Evolutionary conservation across 2,329 filamentous ascomycete genomes (phyloP).

Genomic region (Ophiostoma sp.): DNA sequence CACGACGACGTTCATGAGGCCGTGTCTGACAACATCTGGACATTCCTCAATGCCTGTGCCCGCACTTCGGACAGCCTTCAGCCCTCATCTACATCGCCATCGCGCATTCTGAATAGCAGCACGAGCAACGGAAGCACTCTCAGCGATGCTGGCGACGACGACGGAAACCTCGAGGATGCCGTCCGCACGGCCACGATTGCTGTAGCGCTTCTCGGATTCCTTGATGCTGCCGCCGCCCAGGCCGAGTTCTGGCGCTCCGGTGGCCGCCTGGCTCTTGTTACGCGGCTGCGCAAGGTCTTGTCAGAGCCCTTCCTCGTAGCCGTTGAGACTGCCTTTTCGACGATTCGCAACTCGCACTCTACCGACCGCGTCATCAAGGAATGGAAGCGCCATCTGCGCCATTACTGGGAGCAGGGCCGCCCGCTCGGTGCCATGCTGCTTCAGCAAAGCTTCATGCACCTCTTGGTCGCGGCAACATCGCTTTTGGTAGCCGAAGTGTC

Average conservation of each 20-base stretch:
- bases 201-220: conserved; percentile 82
- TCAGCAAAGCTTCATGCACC: conserved; percentile 79
- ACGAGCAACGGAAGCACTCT: conserved; percentile 33
- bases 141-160: conserved; percentile 48
- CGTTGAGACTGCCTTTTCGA: conserved; percentile 84
- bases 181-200: conserved; percentile 68
- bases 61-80: conserved; percentile 53
- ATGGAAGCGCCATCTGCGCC: conserved; percentile 80
- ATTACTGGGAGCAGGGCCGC: conserved; percentile 72
- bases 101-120: conserved; percentile 14
- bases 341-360: conserved; percentile 72
- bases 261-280: conserved; percentile 67
- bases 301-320: conserved; percentile 80
- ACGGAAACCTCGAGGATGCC: conserved; percentile 60
- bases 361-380: conserved; percentile 64
- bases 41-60: conserved; percentile 67
- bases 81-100: conserved; percentile 26
- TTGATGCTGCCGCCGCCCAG: conserved; percentile 73
- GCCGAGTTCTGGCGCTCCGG: conserved; percentile 73
- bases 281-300: conserved; percentile 64
- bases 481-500: conserved; percentile 61
- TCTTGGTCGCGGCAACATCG: conserved; percentile 73
- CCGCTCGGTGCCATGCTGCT: conserved; percentile 88
- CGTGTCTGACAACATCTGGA: conserved; percentile 61
- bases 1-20: conserved; percentile 63